Percentiles rank a stretch among this genome's conserved stretches.
phyloP scores from a whole-genome alignment of 441 rosid genomes.

The Croton laevigatus region DNA sequence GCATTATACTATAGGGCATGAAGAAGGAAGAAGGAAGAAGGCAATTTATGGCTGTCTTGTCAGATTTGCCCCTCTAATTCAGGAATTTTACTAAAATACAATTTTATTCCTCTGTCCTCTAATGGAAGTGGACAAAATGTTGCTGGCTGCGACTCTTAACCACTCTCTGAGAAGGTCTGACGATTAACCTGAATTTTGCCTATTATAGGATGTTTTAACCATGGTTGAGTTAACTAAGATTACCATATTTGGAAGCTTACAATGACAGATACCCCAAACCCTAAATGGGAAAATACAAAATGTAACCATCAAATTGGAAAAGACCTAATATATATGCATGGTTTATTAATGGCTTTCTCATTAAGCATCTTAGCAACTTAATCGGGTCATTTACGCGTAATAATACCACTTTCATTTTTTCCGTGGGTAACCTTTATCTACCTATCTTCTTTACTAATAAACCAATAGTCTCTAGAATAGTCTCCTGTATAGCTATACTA shows the following conservation, averaged over 20 bases:
- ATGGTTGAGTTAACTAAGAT: conserved; percentile 27
- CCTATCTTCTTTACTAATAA: no score
- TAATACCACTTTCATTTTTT: no score
- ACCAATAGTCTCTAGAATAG: no score
- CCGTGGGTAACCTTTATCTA: no score
- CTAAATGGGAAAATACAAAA: conserved; percentile 37
- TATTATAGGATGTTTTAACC: conserved; percentile 22
- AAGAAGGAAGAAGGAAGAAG: conserved; percentile 15
- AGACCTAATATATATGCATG: background rate
- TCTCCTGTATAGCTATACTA: no score
- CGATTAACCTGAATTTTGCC: conserved; percentile 36
- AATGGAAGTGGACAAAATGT: conserved; percentile 32
- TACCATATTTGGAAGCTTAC: conserved; percentile 5
- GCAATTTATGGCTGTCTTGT: background rate
- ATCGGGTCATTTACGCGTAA: no score
- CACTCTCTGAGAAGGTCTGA: conserved; percentile 42
- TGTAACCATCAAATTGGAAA: conserved; percentile 27
- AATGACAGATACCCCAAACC: conserved; percentile 3
- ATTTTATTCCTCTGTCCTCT: no score
- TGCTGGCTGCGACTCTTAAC: conserved; percentile 39
- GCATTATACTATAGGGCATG: background rate
- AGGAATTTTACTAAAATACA: conserved; percentile 20
- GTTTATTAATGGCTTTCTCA: no score
- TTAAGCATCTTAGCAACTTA: no score
- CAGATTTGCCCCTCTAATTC: background rate